Conservation (phyloP, 2,329 filamentous ascomycete species). For the Microcyclosporella mali region DNA sequence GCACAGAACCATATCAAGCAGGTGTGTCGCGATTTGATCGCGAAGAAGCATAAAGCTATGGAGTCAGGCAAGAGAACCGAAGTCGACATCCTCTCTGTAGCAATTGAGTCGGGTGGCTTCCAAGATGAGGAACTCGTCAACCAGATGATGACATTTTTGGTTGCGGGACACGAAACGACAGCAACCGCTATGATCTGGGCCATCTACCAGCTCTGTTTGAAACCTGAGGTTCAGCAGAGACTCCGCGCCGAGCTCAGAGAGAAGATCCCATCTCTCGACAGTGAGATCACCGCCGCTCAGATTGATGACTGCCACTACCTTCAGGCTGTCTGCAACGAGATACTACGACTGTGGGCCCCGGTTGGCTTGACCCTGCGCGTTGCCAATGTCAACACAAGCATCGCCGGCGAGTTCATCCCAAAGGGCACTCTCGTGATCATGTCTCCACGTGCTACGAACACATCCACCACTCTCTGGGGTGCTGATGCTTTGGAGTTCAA, state of each 20-base stretch:
- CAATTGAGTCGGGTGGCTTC: conserved; percentile 69
- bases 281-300: conserved; percentile 46
- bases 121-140: conserved; percentile 69
- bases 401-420: conserved; percentile 60
- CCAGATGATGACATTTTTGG: conserved; percentile 63
- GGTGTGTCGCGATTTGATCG: conserved; percentile 60
- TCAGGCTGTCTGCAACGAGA: conserved; percentile 71
- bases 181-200: conserved; percentile 49
- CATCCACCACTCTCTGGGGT: conserved; percentile 66
- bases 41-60: conserved; percentile 58
- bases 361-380: conserved; percentile 66
- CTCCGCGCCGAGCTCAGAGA: conserved; percentile 48
- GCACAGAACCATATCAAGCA: conserved; percentile 57
- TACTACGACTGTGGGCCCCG: conserved; percentile 66
- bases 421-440: conserved; percentile 65
- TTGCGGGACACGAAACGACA: conserved; percentile 58
- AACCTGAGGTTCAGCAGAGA: conserved; percentile 44
- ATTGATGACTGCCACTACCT: conserved; percentile 74
- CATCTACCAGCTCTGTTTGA: conserved; percentile 46
- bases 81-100: conserved; percentile 73
- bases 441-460: conserved; percentile 62
- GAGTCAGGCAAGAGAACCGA: conserved; percentile 43
- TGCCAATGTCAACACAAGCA: conserved; percentile 57
- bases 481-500: conserved; percentile 67
- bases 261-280: conserved; percentile 40